Evolutionary conservation across 2,329 filamentous ascomycete genomes (phyloP), one percentile per base, ranked within the genome.

Genomic region (Penicillium sclerotiorum): DNA sequence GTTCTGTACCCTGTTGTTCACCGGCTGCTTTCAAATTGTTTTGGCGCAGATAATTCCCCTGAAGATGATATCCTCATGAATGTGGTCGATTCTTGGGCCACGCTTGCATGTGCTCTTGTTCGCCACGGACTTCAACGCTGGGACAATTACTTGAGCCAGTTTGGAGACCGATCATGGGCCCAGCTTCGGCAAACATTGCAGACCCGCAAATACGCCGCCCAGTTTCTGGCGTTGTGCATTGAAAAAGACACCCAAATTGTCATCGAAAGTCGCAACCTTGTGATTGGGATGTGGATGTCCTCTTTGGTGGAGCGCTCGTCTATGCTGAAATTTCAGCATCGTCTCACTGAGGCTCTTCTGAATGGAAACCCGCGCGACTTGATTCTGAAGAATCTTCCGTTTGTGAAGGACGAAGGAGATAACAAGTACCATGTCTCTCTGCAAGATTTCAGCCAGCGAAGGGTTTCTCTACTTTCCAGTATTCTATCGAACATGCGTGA

Each of bases 401-500:
- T 87, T 59, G 74, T 69, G 30, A 67, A 58, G 37, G 67, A 77
- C 40, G 45, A 52, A 13, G 59, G 62, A 17, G 69, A 60, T 33
- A 66, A 67, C 2, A 57, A 56, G 13, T 80, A 78, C 57, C 65
- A 73, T 8, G 78, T 86, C 43, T 75, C 74, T 1, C 58, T 78
- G 20, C 66, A 71, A 3, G 81, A 82, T n/a, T 67, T 87, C 15
- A 75, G 75, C 18, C 72, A 79, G 43, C 72, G 83, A 25, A 76
- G 83, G 25, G 57, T 84, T 2, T 74, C 76, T 2, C 65, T 86
- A 8, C 73, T 87, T 12, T 84, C 81, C 5, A 73, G 73, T 44
- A 57, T 85, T 1, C 64, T 86, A 9, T 78, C 77, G 3, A 86
- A 85, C 52, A 85, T 87, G 79, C 78, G 80, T 39, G 70, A 77